These are phyloP conservation scores for Schizosaccharomyces lindneri DNA, from an alignment of 805 yeast species.

Conservation along the genomic window DNA sequence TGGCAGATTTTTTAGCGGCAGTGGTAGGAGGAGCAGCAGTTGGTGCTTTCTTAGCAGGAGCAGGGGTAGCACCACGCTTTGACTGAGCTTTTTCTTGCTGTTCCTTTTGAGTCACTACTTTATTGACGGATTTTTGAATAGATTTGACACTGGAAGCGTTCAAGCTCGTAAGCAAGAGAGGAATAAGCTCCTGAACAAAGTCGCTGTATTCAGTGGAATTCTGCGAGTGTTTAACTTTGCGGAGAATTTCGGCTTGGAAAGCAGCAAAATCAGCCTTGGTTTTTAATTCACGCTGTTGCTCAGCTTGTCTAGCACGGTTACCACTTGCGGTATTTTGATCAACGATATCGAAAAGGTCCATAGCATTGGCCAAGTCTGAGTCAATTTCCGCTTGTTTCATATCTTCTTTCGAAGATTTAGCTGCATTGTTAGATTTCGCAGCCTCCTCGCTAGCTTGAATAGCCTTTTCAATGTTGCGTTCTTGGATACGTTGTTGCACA, in stretches of 20 bases:
- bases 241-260: neutral
- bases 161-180: neutral
- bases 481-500: neutral
- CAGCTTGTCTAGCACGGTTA: neutral
- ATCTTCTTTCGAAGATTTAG: neutral
- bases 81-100: neutral
- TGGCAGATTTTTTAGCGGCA: neutral
- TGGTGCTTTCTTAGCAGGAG: neutral
- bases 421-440: neutral
- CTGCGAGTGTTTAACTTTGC: neutral
- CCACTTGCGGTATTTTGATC: neutral
- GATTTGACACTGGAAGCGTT: neutral
- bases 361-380: slow-evolving; percentile 1
- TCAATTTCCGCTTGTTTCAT: neutral
- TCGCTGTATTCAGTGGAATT: neutral
- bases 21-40: neutral
- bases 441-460: neutral
- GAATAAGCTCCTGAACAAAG: neutral
- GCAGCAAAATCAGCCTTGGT: neutral
- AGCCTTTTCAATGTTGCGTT: neutral
- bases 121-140: neutral
- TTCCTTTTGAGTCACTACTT: neutral
- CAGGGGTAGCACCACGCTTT: neutral
- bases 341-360: neutral
- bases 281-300: neutral